Evolutionary conservation across 352 stramenopile species (phyloP), one percentile per base, ranked within the genome.

Genomic region (Globisporangium echinulatum): DNA sequence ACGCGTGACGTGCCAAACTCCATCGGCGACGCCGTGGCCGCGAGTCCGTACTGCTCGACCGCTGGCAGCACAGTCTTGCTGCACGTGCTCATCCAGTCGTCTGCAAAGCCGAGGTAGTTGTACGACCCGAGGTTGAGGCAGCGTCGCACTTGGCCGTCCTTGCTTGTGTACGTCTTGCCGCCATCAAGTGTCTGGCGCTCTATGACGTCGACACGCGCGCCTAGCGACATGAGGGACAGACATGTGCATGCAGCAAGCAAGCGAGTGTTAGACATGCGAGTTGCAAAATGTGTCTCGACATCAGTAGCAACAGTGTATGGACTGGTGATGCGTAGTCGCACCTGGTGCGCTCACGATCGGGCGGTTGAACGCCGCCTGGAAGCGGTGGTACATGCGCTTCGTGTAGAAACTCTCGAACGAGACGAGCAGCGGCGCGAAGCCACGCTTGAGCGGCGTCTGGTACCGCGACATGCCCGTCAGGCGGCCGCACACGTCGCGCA

Each of bases 21-120:
- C 57, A 70, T 70, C 4, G 66, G 51, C 1, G 71, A 59, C 17
- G 59, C 62, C 5, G 61, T 71, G 37, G 65, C 61, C 13, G 56
- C 62, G 11, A 96, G 73, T 3, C 85, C 82, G 10, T 94, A 84
- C 7, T 69, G 42, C 7, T 89, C 61, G 4, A 97, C 62, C 8
- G 72, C 71, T 4, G 47, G 59, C 50, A 97, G 66, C 7, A 98
- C 94, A 15, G 73, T 63, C 2, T 72, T 52, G 47, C 71, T 66
- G 69, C 95, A 98, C 13, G 90, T 98, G 50, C 77, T 66, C 59
- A 96, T 74, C 94, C 93, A 98, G 70, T 98, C 93, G 68, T 98
- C 95, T 1, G 91, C 95, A 76, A 98, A 98, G n/a, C 95, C 95
- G 4, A 98, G 74, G 70, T 98, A 98, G 74, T 98, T 98, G 83